These are phyloP conservation scores for Pythium periplocum DNA, from an alignment of 352 stramenopile species.

Conservation along the genomic window DNA sequence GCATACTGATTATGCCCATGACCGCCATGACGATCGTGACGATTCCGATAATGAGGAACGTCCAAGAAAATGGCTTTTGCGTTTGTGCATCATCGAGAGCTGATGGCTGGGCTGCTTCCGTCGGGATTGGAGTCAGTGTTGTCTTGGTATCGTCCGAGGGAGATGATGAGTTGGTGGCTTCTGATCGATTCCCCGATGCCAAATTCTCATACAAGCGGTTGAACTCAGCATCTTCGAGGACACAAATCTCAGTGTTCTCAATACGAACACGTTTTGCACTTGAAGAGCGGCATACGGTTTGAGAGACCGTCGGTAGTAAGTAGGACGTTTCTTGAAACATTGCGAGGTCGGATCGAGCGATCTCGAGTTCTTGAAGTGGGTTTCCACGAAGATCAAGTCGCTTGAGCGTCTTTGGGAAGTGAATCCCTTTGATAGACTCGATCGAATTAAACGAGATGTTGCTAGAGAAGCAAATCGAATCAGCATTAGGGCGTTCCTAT, in stretches of 20 bases:
- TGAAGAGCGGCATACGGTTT: conserved; percentile 1
- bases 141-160: neutral
- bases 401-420: conserved; percentile 14
- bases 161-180: neutral
- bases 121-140: conserved; percentile 1
- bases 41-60: conserved; percentile 22
- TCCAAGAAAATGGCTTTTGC: conserved; percentile 15
- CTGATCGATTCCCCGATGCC: neutral
- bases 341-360: conserved; percentile 8
- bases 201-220: neutral
- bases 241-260: neutral
- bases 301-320: conserved; percentile 1
- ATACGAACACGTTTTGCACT: neutral
- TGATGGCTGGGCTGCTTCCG: neutral
- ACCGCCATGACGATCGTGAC: conserved; percentile 14
- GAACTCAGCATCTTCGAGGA: conserved; percentile 1
- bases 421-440: conserved; percentile 3
- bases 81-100: neutral
- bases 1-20: conserved; percentile 17
- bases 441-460: conserved; percentile 3
- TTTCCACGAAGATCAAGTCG: conserved; percentile 15
- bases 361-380: conserved; percentile 10
- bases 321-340: neutral
- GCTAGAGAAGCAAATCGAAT: neutral
- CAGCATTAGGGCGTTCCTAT: neutral